A percentile compares a stretch with the other conserved stretches of the same genome.
Evolutionary conservation across 2,329 filamentous ascomycete genomes (phyloP).

Genomic region (Fusarium chlamydosporum): DNA sequence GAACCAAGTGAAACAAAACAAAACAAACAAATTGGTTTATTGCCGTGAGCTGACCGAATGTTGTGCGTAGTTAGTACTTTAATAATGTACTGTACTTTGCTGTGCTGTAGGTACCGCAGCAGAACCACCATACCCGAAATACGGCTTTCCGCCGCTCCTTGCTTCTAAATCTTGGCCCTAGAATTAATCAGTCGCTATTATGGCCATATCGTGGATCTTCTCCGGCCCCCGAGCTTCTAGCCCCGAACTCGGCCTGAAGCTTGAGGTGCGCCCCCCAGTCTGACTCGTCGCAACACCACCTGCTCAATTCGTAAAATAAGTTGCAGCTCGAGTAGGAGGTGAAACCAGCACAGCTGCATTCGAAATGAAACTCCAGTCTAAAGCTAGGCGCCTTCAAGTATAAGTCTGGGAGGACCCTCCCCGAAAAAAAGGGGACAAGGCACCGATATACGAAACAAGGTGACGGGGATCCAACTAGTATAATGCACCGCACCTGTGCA

Average conservation of each 20-base stretch:
- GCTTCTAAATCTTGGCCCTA: constrained; percentile 22
- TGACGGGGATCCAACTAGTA: constrained; percentile 13
- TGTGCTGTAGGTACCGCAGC: too few relatives aligned
- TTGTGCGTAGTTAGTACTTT: background rate
- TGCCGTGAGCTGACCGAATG: constrained; percentile 29
- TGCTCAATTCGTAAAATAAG: constrained; percentile 42
- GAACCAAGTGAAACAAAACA: background rate
- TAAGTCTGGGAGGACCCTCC: constrained; percentile 7
- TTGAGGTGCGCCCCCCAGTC: constrained; percentile 44
- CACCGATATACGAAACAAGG: constrained; percentile 23
- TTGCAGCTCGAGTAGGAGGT: constrained; percentile 21
- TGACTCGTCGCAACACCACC: constrained; percentile 45
- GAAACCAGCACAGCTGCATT: constrained; percentile 34
- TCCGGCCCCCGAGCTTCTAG: constrained; percentile 45
- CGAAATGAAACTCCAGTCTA: constrained; percentile 36
- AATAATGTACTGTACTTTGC: background rate
- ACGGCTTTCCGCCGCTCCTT: constrained; percentile 37
- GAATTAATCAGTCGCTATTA: constrained; percentile 28
- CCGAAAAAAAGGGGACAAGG: constrained; percentile 22
- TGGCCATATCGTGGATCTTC: constrained; percentile 36
- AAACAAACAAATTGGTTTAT: background rate
- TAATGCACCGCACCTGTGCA: background rate
- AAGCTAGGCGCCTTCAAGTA: constrained; percentile 45
- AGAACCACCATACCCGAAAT: constrained; percentile 31
- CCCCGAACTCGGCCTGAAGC: constrained; percentile 48